Evolutionary conservation across 108 stramenopile genomes (phyloP).

Genomic region (Cylindrotheca fusiformis): DNA sequence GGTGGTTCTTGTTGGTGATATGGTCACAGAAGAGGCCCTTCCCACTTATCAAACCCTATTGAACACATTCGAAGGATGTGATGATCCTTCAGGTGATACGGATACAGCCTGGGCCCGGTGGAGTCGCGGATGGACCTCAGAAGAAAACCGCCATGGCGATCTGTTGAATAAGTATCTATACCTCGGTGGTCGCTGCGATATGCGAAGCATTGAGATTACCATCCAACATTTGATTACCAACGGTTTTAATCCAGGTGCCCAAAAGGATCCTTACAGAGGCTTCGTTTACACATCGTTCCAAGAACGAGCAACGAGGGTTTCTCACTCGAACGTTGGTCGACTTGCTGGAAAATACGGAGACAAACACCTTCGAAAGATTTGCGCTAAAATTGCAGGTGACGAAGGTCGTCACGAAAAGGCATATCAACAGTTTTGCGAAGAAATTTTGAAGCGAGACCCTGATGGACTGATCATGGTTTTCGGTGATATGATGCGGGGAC

Average conservation of each 20-base stretch:
- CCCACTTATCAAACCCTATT: conserved; percentile 91
- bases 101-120: conserved; percentile 85
- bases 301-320: conserved; percentile 90
- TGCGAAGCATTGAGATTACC: conserved; percentile 89
- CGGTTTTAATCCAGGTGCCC: conserved; percentile 87
- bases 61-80: conserved; percentile 93
- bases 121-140: conserved; percentile 91
- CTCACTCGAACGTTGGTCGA: conserved; percentile 82
- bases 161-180: conserved; percentile 90
- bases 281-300: conserved; percentile 95
- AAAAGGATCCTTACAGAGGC: conserved; percentile 91
- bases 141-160: conserved; percentile 94
- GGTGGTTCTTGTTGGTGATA: conserved; percentile 89
- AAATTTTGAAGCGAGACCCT: conserved; percentile 85
- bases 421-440: conserved; percentile 77
- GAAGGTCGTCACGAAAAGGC: conserved; percentile 93
- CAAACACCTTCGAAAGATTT: conserved; percentile 64
- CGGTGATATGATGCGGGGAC: conserved; percentile 86
- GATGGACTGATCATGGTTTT: conserved; percentile 81
- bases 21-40: conserved; percentile 92
- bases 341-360: conserved; percentile 76
- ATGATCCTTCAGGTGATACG: conserved; percentile 87
- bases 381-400: conserved; percentile 90
- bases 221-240: conserved; percentile 90
- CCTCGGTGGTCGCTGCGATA: conserved; percentile 80